Base-by-base conservation (phyloP, 1,284 basidiomycete genomes). In the Pascua sp. region DNA sequence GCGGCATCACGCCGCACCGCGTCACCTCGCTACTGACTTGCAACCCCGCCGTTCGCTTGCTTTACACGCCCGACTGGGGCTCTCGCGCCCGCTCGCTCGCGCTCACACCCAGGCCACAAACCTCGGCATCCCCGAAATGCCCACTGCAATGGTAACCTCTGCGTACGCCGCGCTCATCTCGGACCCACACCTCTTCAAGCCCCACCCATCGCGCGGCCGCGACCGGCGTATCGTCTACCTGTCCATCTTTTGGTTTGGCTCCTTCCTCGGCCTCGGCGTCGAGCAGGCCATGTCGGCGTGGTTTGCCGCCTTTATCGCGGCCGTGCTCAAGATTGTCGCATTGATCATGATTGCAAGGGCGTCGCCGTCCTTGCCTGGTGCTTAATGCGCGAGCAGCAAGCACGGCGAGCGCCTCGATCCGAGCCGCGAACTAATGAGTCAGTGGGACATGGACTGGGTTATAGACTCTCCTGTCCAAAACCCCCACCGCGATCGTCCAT, bases 61-160 rank as follows among this genome's bases (percentile, higher is more conserved):
- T n/a, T n/a, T n/a, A n/a, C n/a, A 32, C 24, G 7, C 24, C 24
- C 24, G 24, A 32, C 47, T 17, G 4, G 4, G 9, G 15, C 16
- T 38, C 24, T 32, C 24, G 24, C 24, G 7, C 24, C 3, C 24
- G 7, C 24, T 32, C 24, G 24, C 24, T 4, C 24, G 17, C 18
- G 16, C 50, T 44, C 7, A 51, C 54, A 47, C 36, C 24, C 58
- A 67, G 66, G 62, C 57, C 41, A 60, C 64, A 2, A 61, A 64
- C 44, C 54, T 64, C 12, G 67, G 66, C 24, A 51, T 55, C 8
- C 56, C 57, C 2, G 67, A 68, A 47, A 59, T 67, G 42, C 64
- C 66, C 17, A 66, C 66, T 5, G 66, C 63, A n/a, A 69, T 66
- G 53, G 64, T 66, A 51, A 68, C 68, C 13, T 64, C 65, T 4